Evolutionary conservation across 345 rosid genomes (phyloP).

Genomic region (Eucalyptus erythrocorys): DNA sequence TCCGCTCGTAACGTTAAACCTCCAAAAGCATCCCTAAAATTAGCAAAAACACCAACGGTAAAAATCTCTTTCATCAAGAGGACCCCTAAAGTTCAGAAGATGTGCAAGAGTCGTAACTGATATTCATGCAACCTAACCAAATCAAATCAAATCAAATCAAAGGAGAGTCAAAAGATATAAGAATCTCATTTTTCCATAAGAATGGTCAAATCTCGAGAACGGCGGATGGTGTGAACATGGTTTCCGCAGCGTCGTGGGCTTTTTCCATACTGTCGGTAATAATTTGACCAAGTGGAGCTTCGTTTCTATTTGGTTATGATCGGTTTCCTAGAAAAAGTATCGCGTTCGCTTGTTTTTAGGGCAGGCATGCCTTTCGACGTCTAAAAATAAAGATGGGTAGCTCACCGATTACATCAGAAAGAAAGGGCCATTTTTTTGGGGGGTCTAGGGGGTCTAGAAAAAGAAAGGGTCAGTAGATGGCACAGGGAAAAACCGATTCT

Average conservation of each 20-base stretch:
- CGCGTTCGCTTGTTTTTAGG: not conserved
- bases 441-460: not conserved
- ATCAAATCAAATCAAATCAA: not conserved
- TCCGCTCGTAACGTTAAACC: not conserved
- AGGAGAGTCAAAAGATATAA: not conserved
- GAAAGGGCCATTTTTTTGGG: not conserved
- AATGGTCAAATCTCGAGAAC: not conserved
- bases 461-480: not conserved
- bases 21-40: not conserved
- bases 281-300: not conserved
- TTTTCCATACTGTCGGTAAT: not conserved
- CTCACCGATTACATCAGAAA: not conserved
- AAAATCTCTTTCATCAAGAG: not conserved
- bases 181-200: not conserved
- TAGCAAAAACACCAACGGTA: not conserved
- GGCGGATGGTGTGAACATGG: not conserved
- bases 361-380: not conserved
- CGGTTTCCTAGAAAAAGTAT: not conserved
- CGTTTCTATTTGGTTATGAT: not conserved
- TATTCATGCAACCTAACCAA: not conserved
- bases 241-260: not conserved
- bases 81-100: not conserved
- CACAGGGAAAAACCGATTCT: not conserved
- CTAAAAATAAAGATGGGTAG: not conserved
- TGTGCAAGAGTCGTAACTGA: not conserved